Evolutionary conservation across 345 rosid species (phyloP).

Genomic region (Eucalyptus victrix): DNA sequence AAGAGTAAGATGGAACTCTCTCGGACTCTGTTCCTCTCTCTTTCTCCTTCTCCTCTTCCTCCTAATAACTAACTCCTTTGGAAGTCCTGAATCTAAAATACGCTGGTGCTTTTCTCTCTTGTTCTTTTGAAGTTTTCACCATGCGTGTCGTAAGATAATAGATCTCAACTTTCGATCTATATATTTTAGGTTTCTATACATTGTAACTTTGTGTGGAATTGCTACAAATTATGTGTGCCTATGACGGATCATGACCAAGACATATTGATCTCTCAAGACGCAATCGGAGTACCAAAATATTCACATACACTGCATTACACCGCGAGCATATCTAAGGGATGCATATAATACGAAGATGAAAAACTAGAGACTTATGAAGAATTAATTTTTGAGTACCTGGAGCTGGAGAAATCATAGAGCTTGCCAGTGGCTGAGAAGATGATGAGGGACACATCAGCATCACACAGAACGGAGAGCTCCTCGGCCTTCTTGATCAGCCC

Average conservation of each 20-base stretch:
- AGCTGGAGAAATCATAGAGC: constrained; percentile 35
- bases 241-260: neutral
- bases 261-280: neutral
- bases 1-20: neutral
- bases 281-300: neutral
- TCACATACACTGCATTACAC: neutral
- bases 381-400: constrained; percentile 11
- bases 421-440: constrained; percentile 45
- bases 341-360: neutral
- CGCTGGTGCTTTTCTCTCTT: neutral
- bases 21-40: neutral
- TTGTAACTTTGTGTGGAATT: neutral
- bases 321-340: neutral
- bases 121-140: neutral
- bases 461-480: constrained; percentile 50
- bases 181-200: neutral
- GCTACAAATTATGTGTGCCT: neutral
- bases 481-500: constrained; percentile 45
- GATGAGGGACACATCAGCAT: constrained; percentile 41
- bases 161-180: neutral
- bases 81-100: neutral
- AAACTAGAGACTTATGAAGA: neutral
- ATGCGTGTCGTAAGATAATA: neutral
- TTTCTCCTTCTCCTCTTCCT: neutral
- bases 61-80: neutral